Evolutionary conservation across 352 stramenopile species (phyloP).

Genomic region (Globisporangium okanoganense): DNA sequence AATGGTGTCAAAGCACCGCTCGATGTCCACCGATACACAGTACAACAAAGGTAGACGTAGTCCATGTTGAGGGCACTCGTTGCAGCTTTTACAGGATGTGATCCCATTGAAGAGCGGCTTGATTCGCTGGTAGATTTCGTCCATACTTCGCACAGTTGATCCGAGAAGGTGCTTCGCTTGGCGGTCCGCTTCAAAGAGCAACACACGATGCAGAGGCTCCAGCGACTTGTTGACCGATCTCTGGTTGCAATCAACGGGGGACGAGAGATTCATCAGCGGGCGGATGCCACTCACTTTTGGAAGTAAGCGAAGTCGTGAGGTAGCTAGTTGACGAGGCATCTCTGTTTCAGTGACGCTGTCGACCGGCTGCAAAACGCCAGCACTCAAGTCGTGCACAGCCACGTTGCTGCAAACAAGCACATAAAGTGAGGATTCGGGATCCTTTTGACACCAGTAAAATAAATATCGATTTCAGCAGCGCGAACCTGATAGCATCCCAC

Average conservation of each 20-base stretch:
- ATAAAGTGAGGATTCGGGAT: neutral
- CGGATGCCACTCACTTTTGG: slow-evolving; percentile 65
- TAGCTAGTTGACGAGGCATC: slow-evolving; percentile 27
- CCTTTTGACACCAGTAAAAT: neutral
- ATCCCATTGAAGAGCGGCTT: slow-evolving; percentile 40
- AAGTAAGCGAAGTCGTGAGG: slow-evolving; percentile 54
- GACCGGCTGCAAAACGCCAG: slow-evolving; percentile 30
- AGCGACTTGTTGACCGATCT: slow-evolving; percentile 57
- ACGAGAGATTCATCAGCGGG: slow-evolving; percentile 77
- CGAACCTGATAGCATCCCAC: slow-evolving; percentile 63
- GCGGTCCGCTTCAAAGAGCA: slow-evolving; percentile 63
- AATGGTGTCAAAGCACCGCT: slow-evolving; percentile 82
- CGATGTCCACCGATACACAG: slow-evolving; percentile 70
- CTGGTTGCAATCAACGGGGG: slow-evolving; percentile 20
- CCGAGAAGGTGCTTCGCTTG: slow-evolving; percentile 46
- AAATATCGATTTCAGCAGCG: neutral
- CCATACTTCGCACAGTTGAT: slow-evolving; percentile 54
- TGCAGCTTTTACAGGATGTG: slow-evolving; percentile 28
- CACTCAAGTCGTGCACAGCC: slow-evolving; percentile 44
- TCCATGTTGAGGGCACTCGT: slow-evolving; percentile 4
- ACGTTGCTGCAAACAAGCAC: slow-evolving; percentile 24
- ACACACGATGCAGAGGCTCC: slow-evolving; percentile 50
- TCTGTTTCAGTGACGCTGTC: slow-evolving; percentile 1
- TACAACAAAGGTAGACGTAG: slow-evolving; percentile 27
- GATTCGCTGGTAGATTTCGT: slow-evolving; percentile 59